Evolutionary conservation across 1,139 yeast species (phyloP), one percentile per base, ranked within the genome.

Genomic region (Pneumocystis jirovecii): DNA sequence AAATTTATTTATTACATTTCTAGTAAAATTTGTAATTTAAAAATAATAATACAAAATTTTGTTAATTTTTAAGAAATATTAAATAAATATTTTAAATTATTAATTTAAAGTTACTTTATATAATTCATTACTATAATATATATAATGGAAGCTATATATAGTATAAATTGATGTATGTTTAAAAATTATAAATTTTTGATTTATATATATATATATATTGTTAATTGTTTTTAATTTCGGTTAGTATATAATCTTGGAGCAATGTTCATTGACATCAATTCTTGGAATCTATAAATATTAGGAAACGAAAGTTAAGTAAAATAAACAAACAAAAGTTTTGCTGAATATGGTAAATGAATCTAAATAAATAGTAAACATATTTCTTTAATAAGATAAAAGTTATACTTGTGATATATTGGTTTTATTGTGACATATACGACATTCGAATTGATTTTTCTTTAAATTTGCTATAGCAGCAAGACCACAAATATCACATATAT

Each of bases 211-310:
- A 19, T 19, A 19, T 25, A 8, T 50, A n/a, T 25, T 50, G 31
- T 21, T 25, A 50, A 25, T 12, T 5, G 31, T 12, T 50, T 44
- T 50, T 50, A 50, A 29, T 31, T 50, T 50, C 57, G 31, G 10
- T 50, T 50, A 50, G 61, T 59, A 34, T 57, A 66, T 19, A 66
- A 44, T 44, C 67, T 64, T 10, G 67, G 67, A 40, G 68, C 64
- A 70, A 93, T 91, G 76, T 93, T 93, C 98, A 93, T 93, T 59
- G 97, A 96, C 97, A 93, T 91, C 74, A 93, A 82, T 79, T 93
- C 57, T 50, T 50, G 57, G 12, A 50, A 50, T 15, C 57, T 50
- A 50, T 50, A 50, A 50, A 50, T 15, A 50, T 50, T 50, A 50
- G 34, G 1, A 25, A 15, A 10, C 1, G 12, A 2, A 50, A 50